phyloP scores from a whole-genome alignment of 495 filamentous ascomycete species.

The Clohesyomyces aquaticus region DNA sequence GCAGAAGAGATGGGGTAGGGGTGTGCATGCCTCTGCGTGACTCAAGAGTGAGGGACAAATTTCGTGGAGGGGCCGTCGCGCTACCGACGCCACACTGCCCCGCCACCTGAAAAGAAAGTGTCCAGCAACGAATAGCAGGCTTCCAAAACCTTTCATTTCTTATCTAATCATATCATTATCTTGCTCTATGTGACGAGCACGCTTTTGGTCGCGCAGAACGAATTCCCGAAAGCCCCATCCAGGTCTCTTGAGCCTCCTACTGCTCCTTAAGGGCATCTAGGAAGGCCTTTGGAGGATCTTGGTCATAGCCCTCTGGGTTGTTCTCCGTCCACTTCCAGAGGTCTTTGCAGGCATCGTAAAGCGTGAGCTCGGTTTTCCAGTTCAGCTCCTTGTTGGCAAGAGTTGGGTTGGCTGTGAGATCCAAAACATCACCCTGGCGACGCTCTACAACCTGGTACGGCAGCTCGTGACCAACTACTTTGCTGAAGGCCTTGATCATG shows the following conservation, averaged over 20 bases:
- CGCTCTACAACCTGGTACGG: constrained; percentile 85
- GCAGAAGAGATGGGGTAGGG: constrained; percentile 1
- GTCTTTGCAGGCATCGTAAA: constrained; percentile 92
- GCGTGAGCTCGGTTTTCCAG: constrained; percentile 88
- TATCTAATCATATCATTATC: constrained; percentile 6
- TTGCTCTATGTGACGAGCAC: no score
- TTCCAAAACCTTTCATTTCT: constrained; percentile 7
- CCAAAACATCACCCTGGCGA: constrained; percentile 86
- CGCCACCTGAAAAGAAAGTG: background rate
- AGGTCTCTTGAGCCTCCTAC: no score
- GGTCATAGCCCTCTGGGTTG: constrained; percentile 92
- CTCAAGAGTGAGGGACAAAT: constrained; percentile 27
- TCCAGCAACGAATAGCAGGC: no score
- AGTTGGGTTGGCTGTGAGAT: constrained; percentile 89
- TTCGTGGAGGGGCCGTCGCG: constrained; percentile 16
- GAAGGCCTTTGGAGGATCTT: constrained; percentile 83
- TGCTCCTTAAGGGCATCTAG: constrained; percentile 53
- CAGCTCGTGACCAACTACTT: constrained; percentile 80
- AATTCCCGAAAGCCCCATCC: no score
- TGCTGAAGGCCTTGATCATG: constrained; percentile 93
- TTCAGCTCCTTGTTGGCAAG: constrained; percentile 84
- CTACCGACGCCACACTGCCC: background rate
- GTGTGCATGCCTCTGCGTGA: constrained; percentile 33
- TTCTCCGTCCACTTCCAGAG: constrained; percentile 95
- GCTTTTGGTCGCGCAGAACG: no score